Base-by-base conservation (phyloP, 2,329 filamentous ascomycete genomes). In the Fusarium sp. region DNA sequence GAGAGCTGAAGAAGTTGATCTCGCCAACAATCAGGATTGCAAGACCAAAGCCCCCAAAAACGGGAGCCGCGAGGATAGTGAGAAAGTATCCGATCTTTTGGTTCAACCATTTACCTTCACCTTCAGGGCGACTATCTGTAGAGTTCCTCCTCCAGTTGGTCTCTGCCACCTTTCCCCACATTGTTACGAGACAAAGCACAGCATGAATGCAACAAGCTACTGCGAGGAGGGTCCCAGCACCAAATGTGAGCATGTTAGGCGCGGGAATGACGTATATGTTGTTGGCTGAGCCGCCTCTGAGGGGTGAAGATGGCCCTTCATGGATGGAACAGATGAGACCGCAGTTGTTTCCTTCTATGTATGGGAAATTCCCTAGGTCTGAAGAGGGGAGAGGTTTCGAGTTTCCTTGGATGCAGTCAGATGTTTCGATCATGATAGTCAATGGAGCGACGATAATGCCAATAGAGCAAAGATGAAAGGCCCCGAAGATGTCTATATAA, bases 401-500 rank as follows among this genome's bases (percentile, higher is more conserved):
- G 2, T 82, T 73, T 44, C 84, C 80, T 2, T 75, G 67, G 0
- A 69, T 73, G 68, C 88, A 90, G 4, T 67, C 46, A 0, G 75
- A 76, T 0, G 85, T 72, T 2, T 81, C 74, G 14, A 89, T 76
- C 65, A 84, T 83, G 20, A 89, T 87, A 0, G 88, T 90, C 0
- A 88, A 82, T 0, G 89, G 89, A 4, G 87, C 89, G 1, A 87
- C 86, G 4, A 91, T 71, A 14, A 91, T 88, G 11, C 87, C 89
- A 36, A 91, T 88, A 0, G 89, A 83, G 63, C 89, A 91, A 0
- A 91, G 75, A 68, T 91, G 89, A 66, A 91, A 90, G 8, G 88
- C 88, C 1, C 89, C 89, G 61, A 86, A 91, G 4, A 91, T 81
- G 69, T 91, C 89, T 84, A 91, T 86, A 71, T 91, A 89, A 13